Percentiles rank a stretch among this genome's conserved stretches.
Evolutionary conservation across 108 stramenopile species (phyloP).

Genomic region (Aurantiochytrium sp.): DNA sequence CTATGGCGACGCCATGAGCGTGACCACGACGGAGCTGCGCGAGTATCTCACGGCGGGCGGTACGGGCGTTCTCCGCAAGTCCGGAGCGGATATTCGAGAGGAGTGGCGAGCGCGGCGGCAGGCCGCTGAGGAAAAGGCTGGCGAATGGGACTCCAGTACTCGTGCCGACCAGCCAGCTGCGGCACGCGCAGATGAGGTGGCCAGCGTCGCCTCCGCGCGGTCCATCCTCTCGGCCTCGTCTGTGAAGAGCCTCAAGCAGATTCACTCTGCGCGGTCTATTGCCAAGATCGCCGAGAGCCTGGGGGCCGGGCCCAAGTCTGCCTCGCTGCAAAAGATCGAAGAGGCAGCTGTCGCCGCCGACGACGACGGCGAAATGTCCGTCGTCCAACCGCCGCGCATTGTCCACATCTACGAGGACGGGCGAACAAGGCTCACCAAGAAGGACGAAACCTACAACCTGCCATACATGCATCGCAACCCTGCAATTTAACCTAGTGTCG

Average conservation of each 20-base stretch:
- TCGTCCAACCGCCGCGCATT: constrained; percentile 34
- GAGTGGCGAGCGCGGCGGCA: constrained; percentile 37
- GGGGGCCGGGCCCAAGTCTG: not conserved
- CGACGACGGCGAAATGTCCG: not conserved
- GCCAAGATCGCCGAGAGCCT: constrained; percentile 28
- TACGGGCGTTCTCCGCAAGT: not conserved
- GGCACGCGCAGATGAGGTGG: not conserved
- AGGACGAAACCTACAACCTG: constrained; percentile 51
- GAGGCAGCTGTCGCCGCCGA: not conserved
- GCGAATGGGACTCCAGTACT: not conserved
- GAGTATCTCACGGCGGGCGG: constrained; percentile 32
- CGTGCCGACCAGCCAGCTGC: not conserved
- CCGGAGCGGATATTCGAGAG: constrained; percentile 41
- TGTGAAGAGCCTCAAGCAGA: constrained; percentile 6
- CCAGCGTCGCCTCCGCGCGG: not conserved
- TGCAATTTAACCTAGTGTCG: constrained; percentile 38
- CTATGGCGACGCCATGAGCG: constrained; percentile 2
- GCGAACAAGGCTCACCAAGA: constrained; percentile 46
- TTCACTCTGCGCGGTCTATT: constrained; percentile 20
- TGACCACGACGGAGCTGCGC: constrained; percentile 32
- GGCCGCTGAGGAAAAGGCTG: constrained; percentile 10
- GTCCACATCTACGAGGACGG: constrained; percentile 51
- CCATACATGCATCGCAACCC: constrained; percentile 60
- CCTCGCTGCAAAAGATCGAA: not conserved
- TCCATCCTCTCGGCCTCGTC: not conserved